Conservation (phyloP, 2,329 filamentous ascomycete genomes). For the Hypoxylon sp. region DNA sequence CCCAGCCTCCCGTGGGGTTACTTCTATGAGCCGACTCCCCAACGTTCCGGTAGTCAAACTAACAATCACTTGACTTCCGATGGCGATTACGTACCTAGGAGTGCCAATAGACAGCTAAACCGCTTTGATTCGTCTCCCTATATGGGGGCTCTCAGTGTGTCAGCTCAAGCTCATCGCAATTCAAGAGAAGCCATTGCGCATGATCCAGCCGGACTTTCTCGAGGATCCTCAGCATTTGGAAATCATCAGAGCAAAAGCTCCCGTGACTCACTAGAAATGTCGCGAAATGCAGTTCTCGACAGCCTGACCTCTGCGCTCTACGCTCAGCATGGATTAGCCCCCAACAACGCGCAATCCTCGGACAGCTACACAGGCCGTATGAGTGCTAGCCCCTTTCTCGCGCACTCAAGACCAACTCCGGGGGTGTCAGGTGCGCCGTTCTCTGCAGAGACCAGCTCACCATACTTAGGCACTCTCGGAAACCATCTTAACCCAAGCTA, state of each 20-base stretch:
- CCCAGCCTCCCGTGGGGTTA: conserved; percentile 67
- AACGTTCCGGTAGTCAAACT: conserved; percentile 45
- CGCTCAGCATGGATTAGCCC: conserved; percentile 48
- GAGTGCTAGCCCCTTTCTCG: conserved; percentile 30
- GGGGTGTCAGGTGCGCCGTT: conserved; percentile 30
- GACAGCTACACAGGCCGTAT: conserved; percentile 22
- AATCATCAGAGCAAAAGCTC: conserved; percentile 32
- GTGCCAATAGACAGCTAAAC: conserved; percentile 43
- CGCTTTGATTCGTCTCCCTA: conserved; percentile 48
- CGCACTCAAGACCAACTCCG: conserved; percentile 31
- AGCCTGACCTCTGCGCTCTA: conserved; percentile 48
- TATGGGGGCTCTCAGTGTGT: conserved; percentile 38
- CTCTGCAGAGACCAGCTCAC: conserved; percentile 17
- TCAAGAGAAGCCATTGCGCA: conserved; percentile 5
- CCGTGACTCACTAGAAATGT: conserved; percentile 39
- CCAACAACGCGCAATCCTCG: conserved; percentile 29
- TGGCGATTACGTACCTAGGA: conserved; percentile 49
- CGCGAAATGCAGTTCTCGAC: conserved; percentile 51
- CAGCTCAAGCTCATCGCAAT: conserved; percentile 11
- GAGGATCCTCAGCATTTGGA: conserved; percentile 7
- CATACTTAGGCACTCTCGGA: conserved; percentile 25
- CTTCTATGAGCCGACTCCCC: conserved; percentile 56
- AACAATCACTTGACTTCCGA: conserved; percentile 41
- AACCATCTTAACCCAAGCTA: conserved; percentile 29
- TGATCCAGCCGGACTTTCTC: conserved; percentile 13